Base-by-base conservation (phyloP, 257 asterid genomes). In the Nyctanthes arbortristis region DNA sequence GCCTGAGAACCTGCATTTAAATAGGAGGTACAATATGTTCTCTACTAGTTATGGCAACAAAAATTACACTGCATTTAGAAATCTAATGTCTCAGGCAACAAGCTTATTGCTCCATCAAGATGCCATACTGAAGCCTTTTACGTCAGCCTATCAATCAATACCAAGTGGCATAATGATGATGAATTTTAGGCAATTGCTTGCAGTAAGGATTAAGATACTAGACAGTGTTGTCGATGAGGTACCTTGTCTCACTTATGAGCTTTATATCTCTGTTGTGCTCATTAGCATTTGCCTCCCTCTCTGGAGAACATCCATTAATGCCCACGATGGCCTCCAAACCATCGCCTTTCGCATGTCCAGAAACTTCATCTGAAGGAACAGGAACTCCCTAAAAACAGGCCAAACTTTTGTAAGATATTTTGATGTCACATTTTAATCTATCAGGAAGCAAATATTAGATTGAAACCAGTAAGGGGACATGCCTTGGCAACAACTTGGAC, bases 401-500 rank as follows among this genome's bases (percentile, higher is more conserved):
- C 66, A 73, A 49, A 40, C 63, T 25, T 24, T 39, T 62, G 66
- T 18, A 63, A 9, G 27, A 28, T 67, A 29, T 37, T 1, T 33
- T 22, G 9, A 0, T 20, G 20, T 20, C 16, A 54, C 52, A 47
- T 27, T 28, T 30, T 64, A 30, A 66, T 29, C 13, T 39, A 32
- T 13, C 47, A 31, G 34, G 47, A 40, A 66, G 28, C 37, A 32
- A 24, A 72, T 60, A 24, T 56, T 47, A 54, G 54, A 66, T 35
- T 34, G 28, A 69, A 69, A 62, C 74, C 78, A 25, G 73, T 43
- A 68, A 22, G 24, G 49, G 68, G 39, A 71, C 85, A 63, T 79
- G 80, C 98, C 98, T 87, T 88, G 45, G 89, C 96, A 72, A 92
- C 93, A 73, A 92, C 85, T 87, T 92, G 97, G 68, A 87, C 97